Evolutionary conservation across 768 basidiomycete genomes (phyloP).

Genomic region (Coprinopsis cinerea): DNA sequence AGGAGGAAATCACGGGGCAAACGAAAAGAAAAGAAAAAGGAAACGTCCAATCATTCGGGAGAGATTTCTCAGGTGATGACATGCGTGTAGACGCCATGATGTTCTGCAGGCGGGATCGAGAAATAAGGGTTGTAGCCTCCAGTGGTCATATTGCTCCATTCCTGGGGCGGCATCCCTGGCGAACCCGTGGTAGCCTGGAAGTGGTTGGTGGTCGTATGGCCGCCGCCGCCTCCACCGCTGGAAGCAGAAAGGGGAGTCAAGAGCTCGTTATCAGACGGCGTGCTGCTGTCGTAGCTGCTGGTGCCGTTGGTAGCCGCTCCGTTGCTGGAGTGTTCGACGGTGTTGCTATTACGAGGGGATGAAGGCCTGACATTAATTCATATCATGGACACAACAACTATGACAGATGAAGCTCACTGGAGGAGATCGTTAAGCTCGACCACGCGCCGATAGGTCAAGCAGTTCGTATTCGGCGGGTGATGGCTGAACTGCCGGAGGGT

Average conservation of each 20-base stretch:
- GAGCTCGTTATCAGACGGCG: constrained; percentile 61
- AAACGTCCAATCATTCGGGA: no score
- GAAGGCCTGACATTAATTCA: background rate
- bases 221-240: constrained; percentile 25
- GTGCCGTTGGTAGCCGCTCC: constrained; percentile 36
- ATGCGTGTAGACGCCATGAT: constrained; percentile 51
- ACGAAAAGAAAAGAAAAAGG: no score
- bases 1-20: constrained; percentile 5
- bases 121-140: constrained; percentile 67
- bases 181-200: constrained; percentile 35
- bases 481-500: constrained; percentile 58
- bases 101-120: constrained; percentile 44
- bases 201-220: constrained; percentile 37
- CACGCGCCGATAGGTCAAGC: constrained; percentile 53
- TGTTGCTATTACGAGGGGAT: constrained; percentile 31
- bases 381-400: constrained; percentile 3
- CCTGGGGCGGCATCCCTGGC: constrained; percentile 48
- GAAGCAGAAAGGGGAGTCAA: constrained; percentile 48
- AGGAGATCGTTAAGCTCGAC: constrained; percentile 56
- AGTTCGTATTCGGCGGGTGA: constrained; percentile 47
- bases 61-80: constrained; percentile 43
- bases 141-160: constrained; percentile 55
- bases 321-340: constrained; percentile 38
- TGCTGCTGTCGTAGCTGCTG: constrained; percentile 44
- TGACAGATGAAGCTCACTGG: constrained; percentile 45